Conservation (phyloP, 2,329 filamentous ascomycete species). For the Capronia americana region DNA sequence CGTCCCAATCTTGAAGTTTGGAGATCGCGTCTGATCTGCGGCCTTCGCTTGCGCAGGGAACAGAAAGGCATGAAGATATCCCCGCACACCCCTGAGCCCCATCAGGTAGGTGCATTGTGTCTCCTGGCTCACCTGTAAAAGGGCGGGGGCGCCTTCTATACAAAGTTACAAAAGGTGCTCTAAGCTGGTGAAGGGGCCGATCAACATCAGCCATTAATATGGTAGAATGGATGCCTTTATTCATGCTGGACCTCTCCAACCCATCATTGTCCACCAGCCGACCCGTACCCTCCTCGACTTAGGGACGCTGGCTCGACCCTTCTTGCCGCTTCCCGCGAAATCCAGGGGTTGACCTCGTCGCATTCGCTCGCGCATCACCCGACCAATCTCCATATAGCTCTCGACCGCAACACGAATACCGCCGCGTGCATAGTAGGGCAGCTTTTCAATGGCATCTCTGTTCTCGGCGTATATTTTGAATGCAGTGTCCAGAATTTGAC, state of each 20-base stretch:
- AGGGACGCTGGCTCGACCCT: constrained; percentile 52
- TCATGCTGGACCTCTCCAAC: constrained; percentile 35
- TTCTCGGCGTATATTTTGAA: constrained; percentile 66
- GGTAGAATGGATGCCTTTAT: neutral
- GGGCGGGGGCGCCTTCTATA: too few relatives aligned
- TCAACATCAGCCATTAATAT: neutral
- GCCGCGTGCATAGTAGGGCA: constrained; percentile 66
- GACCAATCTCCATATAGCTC: constrained; percentile 77
- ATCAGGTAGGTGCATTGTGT: neutral
- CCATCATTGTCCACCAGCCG: constrained; percentile 63
- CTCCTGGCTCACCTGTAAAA: neutral
- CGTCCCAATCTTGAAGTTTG: neutral
- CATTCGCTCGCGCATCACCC: constrained; percentile 48
- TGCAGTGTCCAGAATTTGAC: constrained; percentile 64
- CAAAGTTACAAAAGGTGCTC: too few relatives aligned
- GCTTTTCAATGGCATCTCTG: constrained; percentile 62
- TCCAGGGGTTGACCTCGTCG: constrained; percentile 32
- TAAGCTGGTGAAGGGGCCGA: neutral
- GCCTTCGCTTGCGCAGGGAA: neutral
- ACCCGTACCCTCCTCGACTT: constrained; percentile 59
- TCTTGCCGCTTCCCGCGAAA: constrained; percentile 38
- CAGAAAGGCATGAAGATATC: neutral
- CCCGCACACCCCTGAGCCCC: neutral
- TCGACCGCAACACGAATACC: constrained; percentile 73
- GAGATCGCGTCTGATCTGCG: neutral